A percentile compares a stretch with the other conserved stretches of the same genome.
These are phyloP conservation scores for Lunasporangiospora selenospora DNA, from an alignment of 192 early-diverging fungal species.

Conservation along the genomic window DNA sequence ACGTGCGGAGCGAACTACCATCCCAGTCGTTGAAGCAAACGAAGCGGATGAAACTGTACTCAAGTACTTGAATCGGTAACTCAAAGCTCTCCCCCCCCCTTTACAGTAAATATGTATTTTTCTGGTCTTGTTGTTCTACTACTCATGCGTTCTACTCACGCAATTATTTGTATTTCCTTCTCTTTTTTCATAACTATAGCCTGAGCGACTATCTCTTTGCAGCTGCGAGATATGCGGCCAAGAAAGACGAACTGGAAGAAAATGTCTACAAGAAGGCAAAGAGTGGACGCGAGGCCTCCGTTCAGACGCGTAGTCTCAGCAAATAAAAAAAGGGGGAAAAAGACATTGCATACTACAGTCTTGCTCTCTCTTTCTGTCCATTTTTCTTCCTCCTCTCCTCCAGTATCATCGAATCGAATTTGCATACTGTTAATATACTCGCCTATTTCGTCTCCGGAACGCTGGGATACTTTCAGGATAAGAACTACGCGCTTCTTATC, in stretches of 20 bases:
- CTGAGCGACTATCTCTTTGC: conserved; percentile 94
- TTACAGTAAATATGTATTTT: neutral
- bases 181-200: conserved; percentile 7
- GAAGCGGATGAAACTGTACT: conserved; percentile 63
- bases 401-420: too few species aligned
- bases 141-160: neutral
- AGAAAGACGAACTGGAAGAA: conserved; percentile 71
- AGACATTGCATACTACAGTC: too few species aligned
- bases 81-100: neutral
- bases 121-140: neutral
- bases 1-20: conserved; percentile 83
- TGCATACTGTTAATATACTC: too few species aligned
- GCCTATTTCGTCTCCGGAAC: too few species aligned
- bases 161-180: neutral
- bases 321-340: too few species aligned
- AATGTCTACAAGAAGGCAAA: conserved; percentile 72
- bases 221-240: conserved; percentile 84
- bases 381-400: too few species aligned
- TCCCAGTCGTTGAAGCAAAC: conserved; percentile 68
- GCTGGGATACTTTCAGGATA: too few species aligned
- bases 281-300: conserved; percentile 43
- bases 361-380: too few species aligned
- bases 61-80: conserved; percentile 74
- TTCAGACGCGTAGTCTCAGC: conserved; percentile 20
- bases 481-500: too few species aligned